These are phyloP conservation scores for Trifolium fragiferum DNA, from an alignment of 306 rosid species.

Conservation along the genomic window DNA sequence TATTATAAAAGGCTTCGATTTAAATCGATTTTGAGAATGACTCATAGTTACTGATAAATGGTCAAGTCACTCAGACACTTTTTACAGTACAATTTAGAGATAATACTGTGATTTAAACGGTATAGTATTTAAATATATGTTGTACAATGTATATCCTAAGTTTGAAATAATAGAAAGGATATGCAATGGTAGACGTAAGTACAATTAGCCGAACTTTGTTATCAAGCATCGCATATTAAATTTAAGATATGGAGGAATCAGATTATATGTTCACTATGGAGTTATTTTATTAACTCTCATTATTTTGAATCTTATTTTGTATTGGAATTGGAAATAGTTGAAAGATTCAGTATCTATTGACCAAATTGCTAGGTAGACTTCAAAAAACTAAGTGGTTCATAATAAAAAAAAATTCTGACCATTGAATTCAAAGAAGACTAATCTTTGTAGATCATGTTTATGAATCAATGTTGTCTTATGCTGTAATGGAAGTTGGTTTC, in stretches of 20 bases:
- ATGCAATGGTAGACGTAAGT: too few relatives aligned
- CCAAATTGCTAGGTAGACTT: slow-evolving; percentile 29
- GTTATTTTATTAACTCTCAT: slow-evolving; percentile 13
- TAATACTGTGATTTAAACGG: not conserved
- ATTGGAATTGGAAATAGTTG: not conserved
- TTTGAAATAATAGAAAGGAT: too few relatives aligned
- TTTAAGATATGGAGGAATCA: slow-evolving; percentile 38
- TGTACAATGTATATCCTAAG: too few relatives aligned
- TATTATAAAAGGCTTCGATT: slow-evolving; percentile 11
- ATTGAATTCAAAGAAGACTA: slow-evolving; percentile 36
- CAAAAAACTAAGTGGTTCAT: slow-evolving; percentile 29
- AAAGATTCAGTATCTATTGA: slow-evolving; percentile 39
- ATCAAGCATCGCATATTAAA: too few relatives aligned
- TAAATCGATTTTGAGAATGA: not conserved
- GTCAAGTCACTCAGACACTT: too few relatives aligned
- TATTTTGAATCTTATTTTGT: slow-evolving; percentile 26
- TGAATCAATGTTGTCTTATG: slow-evolving; percentile 37
- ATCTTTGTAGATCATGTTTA: not conserved
- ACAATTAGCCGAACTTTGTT: too few relatives aligned
- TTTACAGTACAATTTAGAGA: too few relatives aligned
- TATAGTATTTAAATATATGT: not conserved
- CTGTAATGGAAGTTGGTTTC: slow-evolving; percentile 37
- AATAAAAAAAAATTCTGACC: slow-evolving; percentile 30
- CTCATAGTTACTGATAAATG: too few relatives aligned
- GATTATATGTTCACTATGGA: slow-evolving; percentile 39